These are phyloP conservation scores for Juglanconis sp. DNA, from an alignment of 2,329 filamentous ascomycete genomes.

Conservation along the genomic window DNA sequence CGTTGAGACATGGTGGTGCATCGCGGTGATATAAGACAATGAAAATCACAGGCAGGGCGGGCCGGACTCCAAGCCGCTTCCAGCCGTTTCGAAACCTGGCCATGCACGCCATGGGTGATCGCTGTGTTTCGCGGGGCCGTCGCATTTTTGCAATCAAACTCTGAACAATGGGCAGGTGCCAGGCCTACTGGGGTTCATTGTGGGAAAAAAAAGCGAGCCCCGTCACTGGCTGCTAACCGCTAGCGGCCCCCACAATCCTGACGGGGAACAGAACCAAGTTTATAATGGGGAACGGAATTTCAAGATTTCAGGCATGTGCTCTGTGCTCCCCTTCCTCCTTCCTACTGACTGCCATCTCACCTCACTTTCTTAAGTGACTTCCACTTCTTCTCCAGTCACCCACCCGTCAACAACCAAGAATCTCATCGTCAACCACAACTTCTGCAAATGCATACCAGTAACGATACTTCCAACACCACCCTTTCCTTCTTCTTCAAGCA, in stretches of 20 bases:
- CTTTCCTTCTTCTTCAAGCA: slow-evolving; percentile 49
- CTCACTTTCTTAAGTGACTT: slow-evolving; percentile 14
- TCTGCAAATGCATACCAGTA: slow-evolving; percentile 56
- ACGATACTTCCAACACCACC: slow-evolving; percentile 35
- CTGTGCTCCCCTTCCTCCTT: slow-evolving; percentile 1
- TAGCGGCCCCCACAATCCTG: background rate
- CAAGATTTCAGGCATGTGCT: slow-evolving; percentile 4
- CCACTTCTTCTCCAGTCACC: slow-evolving; percentile 15
- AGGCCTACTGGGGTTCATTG: too few relatives aligned
- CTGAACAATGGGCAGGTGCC: too few relatives aligned
- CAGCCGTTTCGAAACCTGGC: too few relatives aligned
- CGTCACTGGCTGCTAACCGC: too few relatives aligned
- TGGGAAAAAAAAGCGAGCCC: too few relatives aligned
- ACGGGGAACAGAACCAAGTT: background rate
- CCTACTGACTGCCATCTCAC: background rate
- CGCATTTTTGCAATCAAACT: too few relatives aligned
- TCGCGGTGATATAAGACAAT: too few relatives aligned
- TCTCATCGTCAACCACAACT: slow-evolving; percentile 16
- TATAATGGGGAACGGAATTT: background rate
- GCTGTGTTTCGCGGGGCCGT: too few relatives aligned
- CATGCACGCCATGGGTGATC: too few relatives aligned
- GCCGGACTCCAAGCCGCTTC: too few relatives aligned
- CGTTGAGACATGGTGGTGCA: too few relatives aligned
- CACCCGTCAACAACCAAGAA: slow-evolving; percentile 6
- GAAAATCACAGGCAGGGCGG: too few relatives aligned